Conservation (phyloP, 805 yeast species). For the Kregervanrija delftensis region DNA sequence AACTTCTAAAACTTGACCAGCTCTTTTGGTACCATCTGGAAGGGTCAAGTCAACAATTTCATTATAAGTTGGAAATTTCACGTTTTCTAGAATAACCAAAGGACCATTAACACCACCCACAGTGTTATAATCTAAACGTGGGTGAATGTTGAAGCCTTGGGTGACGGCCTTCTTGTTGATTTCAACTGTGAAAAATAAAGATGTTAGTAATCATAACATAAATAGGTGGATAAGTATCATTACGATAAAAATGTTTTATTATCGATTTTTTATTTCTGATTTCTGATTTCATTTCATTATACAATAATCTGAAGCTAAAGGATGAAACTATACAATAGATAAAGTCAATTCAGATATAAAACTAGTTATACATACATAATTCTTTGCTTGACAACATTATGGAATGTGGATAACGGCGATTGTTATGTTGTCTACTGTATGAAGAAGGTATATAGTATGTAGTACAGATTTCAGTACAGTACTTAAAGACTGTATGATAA, state of each 20-base stretch:
- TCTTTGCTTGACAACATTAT: slow-evolving; percentile 34
- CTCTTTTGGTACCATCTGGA: slow-evolving; percentile 92
- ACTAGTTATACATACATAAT: slow-evolving; percentile 27
- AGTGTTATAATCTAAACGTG: slow-evolving; percentile 89
- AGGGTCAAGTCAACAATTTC: slow-evolving; percentile 95
- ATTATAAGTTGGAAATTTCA: slow-evolving; percentile 83
- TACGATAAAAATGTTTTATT: no score
- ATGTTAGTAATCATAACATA: no score
- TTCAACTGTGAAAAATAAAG: slow-evolving; percentile 46
- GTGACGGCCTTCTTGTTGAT: slow-evolving; percentile 89
- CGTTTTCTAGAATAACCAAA: slow-evolving; percentile 81
- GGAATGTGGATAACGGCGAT: not conserved
- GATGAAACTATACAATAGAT: no score
- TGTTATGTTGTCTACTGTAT: no score
- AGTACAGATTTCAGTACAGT: no score
- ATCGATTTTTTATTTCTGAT: no score
- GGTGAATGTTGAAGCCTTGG: slow-evolving; percentile 85
- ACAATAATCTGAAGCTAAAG: no score
- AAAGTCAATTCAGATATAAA: no score
- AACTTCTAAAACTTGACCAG: slow-evolving; percentile 97
- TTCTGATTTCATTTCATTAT: no score
- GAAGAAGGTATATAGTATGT: no score
- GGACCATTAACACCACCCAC: slow-evolving; percentile 99
- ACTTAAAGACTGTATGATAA: no score
- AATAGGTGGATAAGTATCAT: no score